Conservation (phyloP, 2,329 filamentous ascomycete genomes). For the Seiridium cupressi region DNA sequence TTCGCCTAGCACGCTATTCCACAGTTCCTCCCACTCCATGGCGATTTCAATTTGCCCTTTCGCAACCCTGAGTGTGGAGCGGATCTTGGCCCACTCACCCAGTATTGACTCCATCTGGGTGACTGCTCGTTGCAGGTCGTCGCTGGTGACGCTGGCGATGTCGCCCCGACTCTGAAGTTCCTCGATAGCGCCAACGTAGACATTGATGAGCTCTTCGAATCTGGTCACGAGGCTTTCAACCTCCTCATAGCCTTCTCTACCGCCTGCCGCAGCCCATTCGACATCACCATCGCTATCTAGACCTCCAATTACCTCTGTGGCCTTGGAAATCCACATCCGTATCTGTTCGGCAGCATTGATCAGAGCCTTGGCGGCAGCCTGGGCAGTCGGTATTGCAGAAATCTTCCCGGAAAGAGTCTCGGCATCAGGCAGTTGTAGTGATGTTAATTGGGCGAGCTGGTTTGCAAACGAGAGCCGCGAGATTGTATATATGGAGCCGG, state of each 20-base stretch:
- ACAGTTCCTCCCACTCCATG: conserved; percentile 98
- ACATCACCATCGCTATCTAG: conserved; percentile 96
- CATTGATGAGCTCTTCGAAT: conserved; percentile 86
- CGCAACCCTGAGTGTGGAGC: conserved; percentile 71
- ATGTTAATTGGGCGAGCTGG: conserved; percentile 88
- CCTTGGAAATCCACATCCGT: conserved; percentile 88
- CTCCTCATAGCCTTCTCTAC: conserved; percentile 74
- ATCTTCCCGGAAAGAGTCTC: conserved; percentile 81
- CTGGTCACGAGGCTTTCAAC: conserved; percentile 73
- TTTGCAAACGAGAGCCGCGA: conserved; percentile 90
- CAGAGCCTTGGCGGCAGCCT: conserved; percentile 78
- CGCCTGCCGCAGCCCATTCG: conserved; percentile 91
- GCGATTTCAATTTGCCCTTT: conserved; percentile 93
- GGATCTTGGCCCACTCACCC: conserved; percentile 80
- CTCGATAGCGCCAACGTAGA: conserved; percentile 93
- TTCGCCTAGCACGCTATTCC: conserved; percentile 89
- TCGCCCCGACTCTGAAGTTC: conserved; percentile 79
- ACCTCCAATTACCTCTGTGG: conserved; percentile 81
- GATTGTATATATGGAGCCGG: conserved; percentile 90
- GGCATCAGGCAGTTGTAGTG: conserved; percentile 84
- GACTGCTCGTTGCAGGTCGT: conserved; percentile 74
- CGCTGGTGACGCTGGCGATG: conserved; percentile 66
- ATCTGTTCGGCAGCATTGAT: conserved; percentile 91
- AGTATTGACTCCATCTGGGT: conserved; percentile 87
- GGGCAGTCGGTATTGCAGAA: conserved; percentile 78